Conservation (phyloP, 1,284 basidiomycete genomes). For the Trichosporon coremiiforme region DNA sequence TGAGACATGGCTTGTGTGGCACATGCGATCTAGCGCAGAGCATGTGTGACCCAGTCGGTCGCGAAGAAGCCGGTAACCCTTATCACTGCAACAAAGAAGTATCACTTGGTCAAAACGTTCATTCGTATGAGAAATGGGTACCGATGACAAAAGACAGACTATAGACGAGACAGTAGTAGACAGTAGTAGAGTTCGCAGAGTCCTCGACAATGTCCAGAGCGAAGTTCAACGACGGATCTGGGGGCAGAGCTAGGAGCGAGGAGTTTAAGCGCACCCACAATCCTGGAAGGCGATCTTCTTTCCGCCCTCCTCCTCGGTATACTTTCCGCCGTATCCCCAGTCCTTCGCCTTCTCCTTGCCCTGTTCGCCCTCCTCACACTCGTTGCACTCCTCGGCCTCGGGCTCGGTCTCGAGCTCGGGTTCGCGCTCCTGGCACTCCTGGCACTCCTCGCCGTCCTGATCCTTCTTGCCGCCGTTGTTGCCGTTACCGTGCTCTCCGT, state of each 20-base stretch:
- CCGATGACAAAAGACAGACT: background rate
- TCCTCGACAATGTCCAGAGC: background rate
- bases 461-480: background rate
- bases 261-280: background rate
- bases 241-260: too few relatives aligned
- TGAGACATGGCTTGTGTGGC: too few relatives aligned
- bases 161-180: background rate
- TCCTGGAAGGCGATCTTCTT: constrained; percentile 2
- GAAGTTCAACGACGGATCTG: background rate
- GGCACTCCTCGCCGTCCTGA: background rate
- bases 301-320: background rate
- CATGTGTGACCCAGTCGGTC: too few relatives aligned
- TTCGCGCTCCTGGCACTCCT: background rate
- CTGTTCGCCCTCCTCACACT: background rate
- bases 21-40: too few relatives aligned
- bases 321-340: constrained; percentile 3
- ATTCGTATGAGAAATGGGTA: background rate
- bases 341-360: background rate
- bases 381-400: background rate
- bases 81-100: too few relatives aligned
- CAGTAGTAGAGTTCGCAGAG: background rate
- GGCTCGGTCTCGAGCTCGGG: too few relatives aligned
- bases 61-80: too few relatives aligned
- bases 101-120: background rate
- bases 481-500: too few relatives aligned